Base-by-base conservation (phyloP, 345 rosid species). In the Camelina neglecta region DNA sequence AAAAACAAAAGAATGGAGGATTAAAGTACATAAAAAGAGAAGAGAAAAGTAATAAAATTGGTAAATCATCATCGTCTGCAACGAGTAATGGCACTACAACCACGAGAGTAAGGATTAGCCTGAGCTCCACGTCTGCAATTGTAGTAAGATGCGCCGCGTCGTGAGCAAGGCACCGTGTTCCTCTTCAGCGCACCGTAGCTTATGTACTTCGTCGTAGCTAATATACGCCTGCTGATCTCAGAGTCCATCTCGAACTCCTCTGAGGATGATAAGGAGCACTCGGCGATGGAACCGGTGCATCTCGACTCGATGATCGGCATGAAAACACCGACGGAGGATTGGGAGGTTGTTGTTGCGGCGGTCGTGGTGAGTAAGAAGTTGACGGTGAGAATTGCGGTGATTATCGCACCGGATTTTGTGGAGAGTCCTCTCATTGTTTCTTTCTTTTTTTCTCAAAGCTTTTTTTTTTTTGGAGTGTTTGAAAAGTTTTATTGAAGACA, bases 121-220 rank as follows among this genome's bases (percentile, higher is more conserved):
- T 76, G 83, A 20, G 80, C 91, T 1, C 97, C 97, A 49, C 81
- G 80, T 56, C 65, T 80, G 84, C 99, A 95, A 71, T 90, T 89
- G 75, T 90, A 95, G 83, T 95, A 95, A 68, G 97, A 90, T 20
- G 93, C 87, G 23, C 99, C 97, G 8, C 97, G 90, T 7, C 89
- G 63, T 0, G 97, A 95, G 84, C 99, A 95, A 3, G 99, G 96
- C 0, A 90, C 87, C 20, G 75, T 74, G 89, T 86, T 82, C 78
- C 89, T 81, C 88, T 83, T 79, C 65, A 95, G 88, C 49, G 97
- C 95, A 31, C 91, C 93, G 80, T 90, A 90, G 93, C 97, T 86
- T 16, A 95, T 89, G 77, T 90, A 88, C 73, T 59, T 75, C 36
- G 18, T 65, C 1, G 82, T 67, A 0, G 91, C 92, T 75, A 95